Evolutionary conservation across 1,139 yeast genomes (phyloP), one percentile per base, ranked within the genome.

Genomic region (Sugiyamaella novakii): DNA sequence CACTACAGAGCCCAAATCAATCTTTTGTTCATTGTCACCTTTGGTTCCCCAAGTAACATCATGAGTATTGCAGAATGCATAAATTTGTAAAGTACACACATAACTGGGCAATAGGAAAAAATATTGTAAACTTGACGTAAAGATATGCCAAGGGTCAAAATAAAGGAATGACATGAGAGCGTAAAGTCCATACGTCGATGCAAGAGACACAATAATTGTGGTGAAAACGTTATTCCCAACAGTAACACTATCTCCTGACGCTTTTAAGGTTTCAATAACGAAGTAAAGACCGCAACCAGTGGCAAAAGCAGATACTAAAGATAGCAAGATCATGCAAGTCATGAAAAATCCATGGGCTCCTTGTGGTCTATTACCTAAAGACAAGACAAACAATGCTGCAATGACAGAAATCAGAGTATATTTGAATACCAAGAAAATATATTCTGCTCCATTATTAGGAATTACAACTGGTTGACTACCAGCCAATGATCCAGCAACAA

Each of bases 11-110:
- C 88, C 86, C 48, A 83, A 70, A 49, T 78, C 81, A 59, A 81
- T 81, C 12, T 81, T 76, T 43, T 83, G 85, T 56, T 81, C 80
- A 57, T 84, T 86, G 54, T 91, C 96, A 57, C 97, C 97, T 65
- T 89, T 89, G 0, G 97, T 91, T 69, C 97, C 97, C 97, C 97
- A 91, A 0, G 96, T 85, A 46, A 89, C 95, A 74, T 89, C 97
- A 70, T 89, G 96, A 3, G 96, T 88, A 65, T 89, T 89, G 71
- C 98, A 89, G 67, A 88, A 87, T 1, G 98, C 96, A 71, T 87
- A 89, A 50, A 89, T 87, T 68, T 89, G 97, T 54, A 89, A 73
- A 1, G 96, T 85, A 69, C 96, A 87, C 2, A 94, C 84, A 66
- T 87, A 89, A 0, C 92, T 83, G n/a, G 98, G 97, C 49, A 89